A percentile compares a stretch with the other conserved stretches of the same genome.
These are phyloP conservation scores for Prunus mira DNA, from an alignment of 306 rosid species.

Conservation along the genomic window DNA sequence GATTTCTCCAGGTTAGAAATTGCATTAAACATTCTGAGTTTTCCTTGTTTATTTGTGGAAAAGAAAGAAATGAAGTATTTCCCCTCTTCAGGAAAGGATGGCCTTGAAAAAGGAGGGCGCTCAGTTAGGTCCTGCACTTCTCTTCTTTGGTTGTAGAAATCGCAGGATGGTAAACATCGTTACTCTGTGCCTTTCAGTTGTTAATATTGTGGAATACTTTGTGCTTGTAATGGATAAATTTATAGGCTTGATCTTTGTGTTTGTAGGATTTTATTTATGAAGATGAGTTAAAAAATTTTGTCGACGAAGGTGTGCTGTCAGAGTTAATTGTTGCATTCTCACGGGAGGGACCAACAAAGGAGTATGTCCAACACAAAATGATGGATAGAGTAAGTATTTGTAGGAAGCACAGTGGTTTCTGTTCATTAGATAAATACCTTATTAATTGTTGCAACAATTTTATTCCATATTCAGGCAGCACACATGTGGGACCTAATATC, in stretches of 20 bases:
- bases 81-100: constrained; percentile 69
- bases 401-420: constrained; percentile 3
- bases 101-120: constrained; percentile 71
- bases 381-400: constrained; percentile 56
- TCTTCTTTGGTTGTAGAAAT: constrained; percentile 95
- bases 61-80: not conserved
- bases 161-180: constrained; percentile 63
- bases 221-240: constrained; percentile 18
- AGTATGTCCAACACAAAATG: constrained; percentile 90
- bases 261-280: constrained; percentile 86
- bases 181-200: not conserved
- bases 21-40: constrained; percentile 12
- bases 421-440: constrained; percentile 17
- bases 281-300: constrained; percentile 76
- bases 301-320: constrained; percentile 62
- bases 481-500: constrained; percentile 65
- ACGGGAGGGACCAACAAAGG: constrained; percentile 76
- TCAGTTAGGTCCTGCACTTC: constrained; percentile 76
- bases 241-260: constrained; percentile 13
- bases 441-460: constrained; percentile 11
- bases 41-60: not conserved
- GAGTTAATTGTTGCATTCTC: constrained; percentile 87
- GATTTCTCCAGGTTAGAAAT: constrained; percentile 80
- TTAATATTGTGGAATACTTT: not conserved
- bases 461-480: constrained; percentile 51